Evolutionary conservation across 768 basidiomycete genomes (phyloP), one percentile per base, ranked within the genome.

Genomic region (Myochromella boudieri): DNA sequence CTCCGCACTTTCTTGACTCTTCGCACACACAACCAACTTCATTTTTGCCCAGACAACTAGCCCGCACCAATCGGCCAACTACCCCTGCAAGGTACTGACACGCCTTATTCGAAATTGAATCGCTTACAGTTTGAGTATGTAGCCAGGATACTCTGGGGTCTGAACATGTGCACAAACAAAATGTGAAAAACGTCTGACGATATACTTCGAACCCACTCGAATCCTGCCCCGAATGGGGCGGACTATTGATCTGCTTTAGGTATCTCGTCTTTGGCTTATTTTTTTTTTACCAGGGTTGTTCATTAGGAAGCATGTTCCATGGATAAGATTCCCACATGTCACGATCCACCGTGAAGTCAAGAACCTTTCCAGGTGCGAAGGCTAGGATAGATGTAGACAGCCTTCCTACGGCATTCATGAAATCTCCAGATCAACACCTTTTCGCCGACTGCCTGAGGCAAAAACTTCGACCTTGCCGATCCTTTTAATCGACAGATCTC

Each of bases 401-500:
- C 39, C 42, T 41, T 41, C 25, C 58, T 58, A 60, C 57, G 59
- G 52, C 56, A 58, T 51, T 34, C 49, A 46, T 55, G 48, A 43
- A 55, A 54, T 55, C 52, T 55, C 44, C 51, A 51, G 56, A 54
- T 55, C 49, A 37, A 48, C 32, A 24, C 28, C 48, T 44, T 51
- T 32, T 48, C 46, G 17, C 39, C 46, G 48, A 51, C 52, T 46
- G 56, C 53, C 47, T 54, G 37, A 44, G 51, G 38, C 37, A 46
- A 38, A 40, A 39, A 54, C 28, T n/a, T n/a, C n/a, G 27, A 43
- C 36, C 41, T 58, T 56, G 51, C 60, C 56, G 58, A 59, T 58
- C 48, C 56, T 48, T 55, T 60, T 54, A 44, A 49, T 44, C 48
- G 46, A 38, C n/a, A n/a, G 48, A 52, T 52, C 49, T 61, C 60